A percentile compares a stretch with the other conserved stretches of the same genome.
These are phyloP conservation scores for Helminthosporium solani DNA, from an alignment of 2,329 filamentous ascomycete genomes.

Conservation along the genomic window DNA sequence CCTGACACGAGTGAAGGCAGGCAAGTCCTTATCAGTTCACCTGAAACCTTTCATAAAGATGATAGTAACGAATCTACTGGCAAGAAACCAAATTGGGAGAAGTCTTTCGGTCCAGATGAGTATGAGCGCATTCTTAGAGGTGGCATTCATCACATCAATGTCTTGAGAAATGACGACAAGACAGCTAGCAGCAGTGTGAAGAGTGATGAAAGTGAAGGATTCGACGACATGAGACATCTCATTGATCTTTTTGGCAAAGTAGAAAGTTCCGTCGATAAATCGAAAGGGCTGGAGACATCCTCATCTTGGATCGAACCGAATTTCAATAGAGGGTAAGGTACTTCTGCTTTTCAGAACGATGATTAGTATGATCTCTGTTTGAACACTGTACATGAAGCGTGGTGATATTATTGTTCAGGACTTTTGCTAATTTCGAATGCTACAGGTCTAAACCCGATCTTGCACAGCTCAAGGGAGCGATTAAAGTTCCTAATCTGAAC, in stretches of 20 bases:
- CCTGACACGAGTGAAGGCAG: constrained; percentile 10
- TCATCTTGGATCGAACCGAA: background rate
- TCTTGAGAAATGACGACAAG: background rate
- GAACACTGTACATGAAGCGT: too few relatives aligned
- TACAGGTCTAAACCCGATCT: background rate
- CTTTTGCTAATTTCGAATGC: too few relatives aligned
- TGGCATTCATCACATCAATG: background rate
- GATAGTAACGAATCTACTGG: background rate
- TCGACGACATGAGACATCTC: background rate
- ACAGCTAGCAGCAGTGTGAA: background rate
- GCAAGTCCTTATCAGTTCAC: constrained; percentile 11
- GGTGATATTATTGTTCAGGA: too few relatives aligned
- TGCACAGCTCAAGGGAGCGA: background rate
- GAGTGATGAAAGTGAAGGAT: background rate
- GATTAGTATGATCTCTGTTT: too few relatives aligned
- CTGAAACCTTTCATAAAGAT: background rate
- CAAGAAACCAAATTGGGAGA: constrained; percentile 7
- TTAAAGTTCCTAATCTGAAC: background rate
- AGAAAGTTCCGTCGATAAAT: background rate
- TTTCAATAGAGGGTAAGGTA: background rate
- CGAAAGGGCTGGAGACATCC: background rate
- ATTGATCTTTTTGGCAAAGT: background rate
- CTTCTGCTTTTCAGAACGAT: too few relatives aligned
- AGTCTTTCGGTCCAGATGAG: constrained; percentile 2
- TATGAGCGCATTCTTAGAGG: constrained; percentile 2